phyloP scores from a whole-genome alignment of 805 yeast genomes.

The Lachancea lanzarotensis region DNA sequence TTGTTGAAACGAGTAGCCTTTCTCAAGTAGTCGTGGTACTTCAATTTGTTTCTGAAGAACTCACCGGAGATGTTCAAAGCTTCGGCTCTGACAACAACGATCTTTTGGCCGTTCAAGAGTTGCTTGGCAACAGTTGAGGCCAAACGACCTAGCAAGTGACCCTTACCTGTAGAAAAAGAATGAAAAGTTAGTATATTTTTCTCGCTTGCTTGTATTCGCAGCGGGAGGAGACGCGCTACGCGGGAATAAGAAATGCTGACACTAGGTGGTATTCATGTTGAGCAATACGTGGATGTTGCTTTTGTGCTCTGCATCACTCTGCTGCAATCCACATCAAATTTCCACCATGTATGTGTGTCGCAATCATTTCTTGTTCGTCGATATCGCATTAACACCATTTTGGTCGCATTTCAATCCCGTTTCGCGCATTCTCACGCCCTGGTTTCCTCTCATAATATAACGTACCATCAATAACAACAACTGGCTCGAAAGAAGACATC shows the following conservation, averaged over 20 bases:
- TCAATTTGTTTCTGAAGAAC: constrained; percentile 99
- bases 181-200: constrained; percentile 6
- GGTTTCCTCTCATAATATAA: constrained; percentile 12
- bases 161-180: constrained; percentile 58
- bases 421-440: not conserved
- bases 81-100: constrained; percentile 96
- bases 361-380: too few relatives aligned
- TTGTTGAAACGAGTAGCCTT: constrained; percentile 99
- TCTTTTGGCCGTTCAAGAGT: constrained; percentile 95
- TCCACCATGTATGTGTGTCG: too few relatives aligned
- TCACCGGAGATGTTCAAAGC: constrained; percentile 98
- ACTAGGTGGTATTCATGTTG: too few relatives aligned
- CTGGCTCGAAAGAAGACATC: constrained; percentile 79
- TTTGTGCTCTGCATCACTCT: too few relatives aligned
- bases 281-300: too few relatives aligned
- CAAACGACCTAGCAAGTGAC: constrained; percentile 99
- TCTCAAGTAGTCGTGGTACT: constrained; percentile 99
- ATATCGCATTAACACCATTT: too few relatives aligned
- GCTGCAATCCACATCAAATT: too few relatives aligned
- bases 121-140: constrained; percentile 99
- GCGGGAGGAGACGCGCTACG: too few relatives aligned
- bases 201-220: not conserved
- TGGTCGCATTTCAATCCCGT: too few relatives aligned
- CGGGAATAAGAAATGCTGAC: not conserved
- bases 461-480: constrained; percentile 95